Conservation (phyloP, 2,329 filamentous ascomycete genomes). For the Arthrobotrys sinensis region DNA sequence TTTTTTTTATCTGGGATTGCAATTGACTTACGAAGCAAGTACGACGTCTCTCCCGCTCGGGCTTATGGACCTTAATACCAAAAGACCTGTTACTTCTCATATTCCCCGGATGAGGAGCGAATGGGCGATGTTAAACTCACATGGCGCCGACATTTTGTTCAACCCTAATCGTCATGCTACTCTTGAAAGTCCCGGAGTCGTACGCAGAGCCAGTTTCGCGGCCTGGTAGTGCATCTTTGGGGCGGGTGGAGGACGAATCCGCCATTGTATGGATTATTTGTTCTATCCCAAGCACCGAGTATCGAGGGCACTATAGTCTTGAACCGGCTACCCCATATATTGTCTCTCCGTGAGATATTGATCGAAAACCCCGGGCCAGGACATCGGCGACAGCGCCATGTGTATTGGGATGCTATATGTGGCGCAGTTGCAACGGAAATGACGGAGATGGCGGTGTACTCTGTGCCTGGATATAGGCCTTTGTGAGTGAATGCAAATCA, state of each 20-base stretch:
- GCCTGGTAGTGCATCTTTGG: constrained; percentile 42
- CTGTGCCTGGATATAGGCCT: not conserved
- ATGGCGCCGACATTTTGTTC: constrained; percentile 86
- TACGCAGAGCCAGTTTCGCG: constrained; percentile 73
- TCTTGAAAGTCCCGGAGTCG: constrained; percentile 89
- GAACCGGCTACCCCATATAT: not conserved
- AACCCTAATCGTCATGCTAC: constrained; percentile 86
- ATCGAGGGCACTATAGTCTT: not conserved
- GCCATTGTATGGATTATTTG: constrained; percentile 12
- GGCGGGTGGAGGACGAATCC: constrained; percentile 35
- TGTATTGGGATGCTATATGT: not conserved
- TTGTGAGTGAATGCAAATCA: not conserved
- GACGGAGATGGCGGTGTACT: not conserved
- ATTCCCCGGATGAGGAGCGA: not conserved
- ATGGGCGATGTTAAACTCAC: constrained; percentile 69
- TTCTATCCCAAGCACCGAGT: not conserved
- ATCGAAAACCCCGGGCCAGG: not conserved
- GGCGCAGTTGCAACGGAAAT: not conserved
- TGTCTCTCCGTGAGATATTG: not conserved
- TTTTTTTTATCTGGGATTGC: not conserved
- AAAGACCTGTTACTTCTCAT: constrained; percentile 4
- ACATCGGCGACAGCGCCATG: constrained; percentile 12
- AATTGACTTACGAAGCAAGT: constrained; percentile 77
- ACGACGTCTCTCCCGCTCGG: constrained; percentile 92
- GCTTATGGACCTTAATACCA: constrained; percentile 74